Evolutionary conservation across 108 stramenopile genomes (phyloP).

Genomic region (Cyclotella cryptica): DNA sequence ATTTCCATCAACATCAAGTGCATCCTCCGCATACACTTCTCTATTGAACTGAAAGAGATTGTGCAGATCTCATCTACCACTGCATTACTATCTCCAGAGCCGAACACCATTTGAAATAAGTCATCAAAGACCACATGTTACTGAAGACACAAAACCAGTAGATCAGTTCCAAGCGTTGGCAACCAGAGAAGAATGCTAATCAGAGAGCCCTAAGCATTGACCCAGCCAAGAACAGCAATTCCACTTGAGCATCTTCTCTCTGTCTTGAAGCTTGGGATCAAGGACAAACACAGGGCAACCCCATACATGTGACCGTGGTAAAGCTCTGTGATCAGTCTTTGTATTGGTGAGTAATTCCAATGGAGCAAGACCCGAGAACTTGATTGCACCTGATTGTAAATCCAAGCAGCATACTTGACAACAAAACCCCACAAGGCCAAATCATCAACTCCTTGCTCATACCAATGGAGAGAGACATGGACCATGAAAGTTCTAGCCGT

Average conservation of each 20-base stretch:
- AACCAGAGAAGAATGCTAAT: conserved; percentile 36
- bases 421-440: too few relatives aligned
- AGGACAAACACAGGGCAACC: conserved; percentile 55
- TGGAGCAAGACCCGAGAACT: not conserved
- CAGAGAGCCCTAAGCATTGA: conserved; percentile 42
- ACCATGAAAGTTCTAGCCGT: too few relatives aligned
- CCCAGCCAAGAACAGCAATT: conserved; percentile 39
- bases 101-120: conserved; percentile 51
- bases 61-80: too few relatives aligned
- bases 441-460: too few relatives aligned
- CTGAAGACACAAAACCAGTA: too few relatives aligned
- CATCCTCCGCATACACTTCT: not conserved
- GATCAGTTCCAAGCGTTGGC: conserved; percentile 31
- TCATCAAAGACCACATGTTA: too few relatives aligned
- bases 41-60: not conserved
- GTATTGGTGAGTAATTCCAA: too few relatives aligned
- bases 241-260: conserved; percentile 52
- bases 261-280: conserved; percentile 44
- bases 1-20: not conserved
- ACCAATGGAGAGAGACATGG: too few relatives aligned
- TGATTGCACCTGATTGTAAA: conserved; percentile 46
- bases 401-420: conserved; percentile 49
- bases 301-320: conserved; percentile 34
- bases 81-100: not conserved
- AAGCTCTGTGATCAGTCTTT: too few relatives aligned